A percentile compares a stretch with the other conserved stretches of the same genome.
phyloP scores from a whole-genome alignment of 1,284 basidiomycete species.

The Blastosporella zonata region DNA sequence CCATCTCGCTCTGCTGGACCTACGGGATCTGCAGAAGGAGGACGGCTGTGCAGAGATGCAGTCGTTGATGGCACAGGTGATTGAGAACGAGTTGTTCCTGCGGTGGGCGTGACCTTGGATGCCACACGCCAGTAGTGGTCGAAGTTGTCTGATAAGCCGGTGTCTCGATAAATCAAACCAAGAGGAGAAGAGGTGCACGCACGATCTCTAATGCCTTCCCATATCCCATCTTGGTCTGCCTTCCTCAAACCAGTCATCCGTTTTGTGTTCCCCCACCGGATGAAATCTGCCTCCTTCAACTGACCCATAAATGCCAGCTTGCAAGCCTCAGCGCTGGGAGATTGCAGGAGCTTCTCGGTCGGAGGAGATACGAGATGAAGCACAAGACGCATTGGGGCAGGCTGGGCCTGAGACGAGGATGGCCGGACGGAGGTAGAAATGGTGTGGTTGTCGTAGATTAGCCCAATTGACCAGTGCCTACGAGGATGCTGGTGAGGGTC shows the following conservation, averaged over 20 bases:
- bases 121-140: constrained; percentile 93
- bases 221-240: constrained; percentile 88
- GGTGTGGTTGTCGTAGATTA: constrained; percentile 83
- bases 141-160: constrained; percentile 78
- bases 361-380: constrained; percentile 87
- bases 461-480: constrained; percentile 95
- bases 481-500: not conserved
- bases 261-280: constrained; percentile 92
- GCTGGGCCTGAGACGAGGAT: constrained; percentile 39
- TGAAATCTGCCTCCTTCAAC: constrained; percentile 92
- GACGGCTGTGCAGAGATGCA: constrained; percentile 56
- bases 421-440: constrained; percentile 57
- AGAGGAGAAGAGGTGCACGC: constrained; percentile 31
- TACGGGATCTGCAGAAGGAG: constrained; percentile 66
- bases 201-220: constrained; percentile 93
- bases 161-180: constrained; percentile 7
- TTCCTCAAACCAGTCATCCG: constrained; percentile 86
- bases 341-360: constrained; percentile 77
- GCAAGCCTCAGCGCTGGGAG: constrained; percentile 77
- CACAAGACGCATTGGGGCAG: constrained; percentile 69
- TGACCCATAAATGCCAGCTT: constrained; percentile 92
- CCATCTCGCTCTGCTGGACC: constrained; percentile 61
- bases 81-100: constrained; percentile 50
- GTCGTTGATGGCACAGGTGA: constrained; percentile 52
- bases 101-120: constrained; percentile 75